Conservation (phyloP, 192 early-diverging fungal genomes). For the Paraglomus occultum region DNA sequence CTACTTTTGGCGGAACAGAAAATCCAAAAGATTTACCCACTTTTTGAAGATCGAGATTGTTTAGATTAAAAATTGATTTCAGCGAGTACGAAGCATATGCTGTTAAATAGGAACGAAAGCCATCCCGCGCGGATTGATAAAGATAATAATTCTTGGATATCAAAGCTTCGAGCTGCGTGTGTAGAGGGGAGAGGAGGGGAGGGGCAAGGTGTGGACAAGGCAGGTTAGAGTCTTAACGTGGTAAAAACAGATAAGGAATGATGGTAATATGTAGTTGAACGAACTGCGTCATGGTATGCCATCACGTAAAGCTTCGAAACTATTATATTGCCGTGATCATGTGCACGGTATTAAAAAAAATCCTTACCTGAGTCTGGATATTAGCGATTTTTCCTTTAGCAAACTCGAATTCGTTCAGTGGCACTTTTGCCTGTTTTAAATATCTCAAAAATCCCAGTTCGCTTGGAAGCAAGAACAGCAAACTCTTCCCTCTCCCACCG, state of each 20-base stretch:
- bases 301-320: background rate
- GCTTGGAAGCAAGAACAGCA: conserved; percentile 92
- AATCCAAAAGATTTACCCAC: conserved; percentile 96
- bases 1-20: conserved; percentile 94
- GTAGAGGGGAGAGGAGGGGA: no score
- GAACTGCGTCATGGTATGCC: background rate
- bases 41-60: conserved; percentile 85
- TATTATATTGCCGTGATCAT: no score
- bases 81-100: conserved; percentile 94
- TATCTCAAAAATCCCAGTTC: conserved; percentile 96
- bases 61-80: conserved; percentile 96
- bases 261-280: background rate
- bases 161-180: conserved; percentile 81
- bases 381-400: conserved; percentile 92
- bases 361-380: conserved; percentile 75
- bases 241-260: no score
- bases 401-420: conserved; percentile 99
- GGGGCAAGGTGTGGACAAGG: no score
- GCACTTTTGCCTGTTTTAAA: conserved; percentile 97
- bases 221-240: no score
- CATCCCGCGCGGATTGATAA: conserved; percentile 93
- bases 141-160: conserved; percentile 98
- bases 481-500: conserved; percentile 82
- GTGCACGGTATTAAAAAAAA: no score
- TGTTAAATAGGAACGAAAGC: conserved; percentile 94